These are phyloP conservation scores for Metschnikowia orientalis DNA, from an alignment of 805 yeast species.

Conservation along the genomic window DNA sequence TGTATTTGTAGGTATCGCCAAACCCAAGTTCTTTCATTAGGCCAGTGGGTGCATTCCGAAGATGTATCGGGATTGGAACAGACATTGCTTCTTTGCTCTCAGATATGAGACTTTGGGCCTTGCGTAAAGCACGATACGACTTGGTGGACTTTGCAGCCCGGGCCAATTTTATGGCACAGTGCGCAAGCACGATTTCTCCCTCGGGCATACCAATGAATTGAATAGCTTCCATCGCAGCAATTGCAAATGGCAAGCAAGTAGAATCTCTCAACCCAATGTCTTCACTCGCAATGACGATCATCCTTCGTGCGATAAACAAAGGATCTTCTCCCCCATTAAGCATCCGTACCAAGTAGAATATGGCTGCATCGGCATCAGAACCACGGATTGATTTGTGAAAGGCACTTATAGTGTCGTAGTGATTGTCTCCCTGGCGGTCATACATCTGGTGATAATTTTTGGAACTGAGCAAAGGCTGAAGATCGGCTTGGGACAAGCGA, in stretches of 20 bases:
- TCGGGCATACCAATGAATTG: constrained; percentile 94
- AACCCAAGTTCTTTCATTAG: constrained; percentile 89
- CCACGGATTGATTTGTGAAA: constrained; percentile 93
- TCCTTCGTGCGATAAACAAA: constrained; percentile 77
- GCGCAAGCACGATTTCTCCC: constrained; percentile 82
- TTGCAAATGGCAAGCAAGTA: constrained; percentile 77
- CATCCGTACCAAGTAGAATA: constrained; percentile 86
- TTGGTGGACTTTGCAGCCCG: constrained; percentile 81
- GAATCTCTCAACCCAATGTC: constrained; percentile 88
- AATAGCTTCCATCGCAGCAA: constrained; percentile 79
- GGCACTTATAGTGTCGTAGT: constrained; percentile 93
- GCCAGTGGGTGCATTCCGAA: constrained; percentile 91
- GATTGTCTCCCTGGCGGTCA: constrained; percentile 86
- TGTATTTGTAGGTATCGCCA: constrained; percentile 80
- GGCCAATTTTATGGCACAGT: constrained; percentile 88
- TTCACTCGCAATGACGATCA: constrained; percentile 93
- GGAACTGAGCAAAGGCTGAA: constrained; percentile 42
- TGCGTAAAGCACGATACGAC: constrained; percentile 74
- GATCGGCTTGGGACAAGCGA: constrained; percentile 33
- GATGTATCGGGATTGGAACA: constrained; percentile 71
- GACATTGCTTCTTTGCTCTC: constrained; percentile 56
- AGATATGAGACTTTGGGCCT: constrained; percentile 54
- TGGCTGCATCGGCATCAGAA: constrained; percentile 80
- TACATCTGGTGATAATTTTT: constrained; percentile 53
- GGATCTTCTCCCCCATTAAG: constrained; percentile 93